phyloP scores from a whole-genome alignment of 83 land plant genomes.

The Picea abies region DNA sequence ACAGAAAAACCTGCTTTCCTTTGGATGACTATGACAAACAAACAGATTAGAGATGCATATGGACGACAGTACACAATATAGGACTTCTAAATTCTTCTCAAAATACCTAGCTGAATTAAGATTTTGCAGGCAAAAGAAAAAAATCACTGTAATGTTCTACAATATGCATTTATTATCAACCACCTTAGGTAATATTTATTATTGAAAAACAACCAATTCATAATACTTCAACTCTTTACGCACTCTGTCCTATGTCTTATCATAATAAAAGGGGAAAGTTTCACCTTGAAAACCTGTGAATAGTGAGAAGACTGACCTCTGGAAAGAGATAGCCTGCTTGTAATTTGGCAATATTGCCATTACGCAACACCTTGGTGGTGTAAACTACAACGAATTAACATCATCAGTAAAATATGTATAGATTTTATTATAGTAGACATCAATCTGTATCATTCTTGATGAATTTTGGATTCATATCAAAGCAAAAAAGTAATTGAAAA shows the following conservation, averaged over 20 bases:
- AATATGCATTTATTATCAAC: no score
- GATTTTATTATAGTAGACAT: background rate
- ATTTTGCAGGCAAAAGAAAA: no score
- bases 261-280: background rate
- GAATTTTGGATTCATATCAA: background rate
- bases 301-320: slow-evolving; percentile 32
- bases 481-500: background rate
- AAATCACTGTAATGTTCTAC: no score
- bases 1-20: no score
- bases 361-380: slow-evolving; percentile 41
- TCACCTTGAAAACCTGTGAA: background rate
- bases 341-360: slow-evolving; percentile 64
- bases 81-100: no score
- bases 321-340: slow-evolving; percentile 72
- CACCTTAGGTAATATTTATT: no score
- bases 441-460: background rate
- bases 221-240: background rate
- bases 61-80: no score
- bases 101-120: no score
- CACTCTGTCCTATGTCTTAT: background rate
- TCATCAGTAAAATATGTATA: background rate
- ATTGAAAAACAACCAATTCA: background rate
- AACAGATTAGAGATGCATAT: no score
- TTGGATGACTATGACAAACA: no score
- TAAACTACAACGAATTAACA: slow-evolving; percentile 15